Base-by-base conservation (phyloP, 352 stramenopile genomes). In the Globisporangium heterothallicum region DNA sequence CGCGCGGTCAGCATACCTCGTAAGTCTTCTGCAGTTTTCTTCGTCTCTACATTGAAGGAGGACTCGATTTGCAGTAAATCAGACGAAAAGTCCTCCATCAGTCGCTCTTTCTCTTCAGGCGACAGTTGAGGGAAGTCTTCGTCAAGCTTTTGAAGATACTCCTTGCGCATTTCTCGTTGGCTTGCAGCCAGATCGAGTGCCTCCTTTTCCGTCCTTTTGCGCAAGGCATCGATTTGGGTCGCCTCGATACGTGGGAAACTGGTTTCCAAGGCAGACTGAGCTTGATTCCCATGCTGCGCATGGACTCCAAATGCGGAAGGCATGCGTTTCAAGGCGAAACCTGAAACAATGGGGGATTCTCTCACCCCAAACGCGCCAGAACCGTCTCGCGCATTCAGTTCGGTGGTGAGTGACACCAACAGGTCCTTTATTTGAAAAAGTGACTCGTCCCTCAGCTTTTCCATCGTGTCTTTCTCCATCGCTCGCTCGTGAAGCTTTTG, bases 371-470 rank as follows among this genome's bases (percentile, higher is more conserved):
- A 26, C 14, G 18, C 19, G 27, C 13, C 42, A 16, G 25, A 1
- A 18, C 3, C 26, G 36, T 52, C 45, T 14, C 43, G 52, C 26
- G 42, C 25, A 26, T 51, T 53, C 32, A 63, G 44, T 24, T 75
- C 58, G 6, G 62, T 69, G 10, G 51, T 72, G 19, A 83, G 59
- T 0, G 45, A 56, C 10, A 72, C 57, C 6, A 86, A 35, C 30
- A 84, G 34, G 13, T 86, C 67, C 29, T 83, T 86, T 36, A 86
- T 82, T 35, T 82, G 60, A n/a, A 74, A 75, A 18, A 86, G 58
- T 16, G 66, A 74, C 21, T 79, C 63, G 16, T 81, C 64, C 12
- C 57, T 55, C 41, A 61, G 35, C 38, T 67, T 63, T 8, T 57
- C 45, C 41, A 19, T 24, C 3, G 12, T 29, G 12, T 49, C 29